A percentile compares a stretch with the other conserved stretches of the same genome.
Conservation (phyloP, 2,329 filamentous ascomycete genomes). For the Epicoccum nigrum region DNA sequence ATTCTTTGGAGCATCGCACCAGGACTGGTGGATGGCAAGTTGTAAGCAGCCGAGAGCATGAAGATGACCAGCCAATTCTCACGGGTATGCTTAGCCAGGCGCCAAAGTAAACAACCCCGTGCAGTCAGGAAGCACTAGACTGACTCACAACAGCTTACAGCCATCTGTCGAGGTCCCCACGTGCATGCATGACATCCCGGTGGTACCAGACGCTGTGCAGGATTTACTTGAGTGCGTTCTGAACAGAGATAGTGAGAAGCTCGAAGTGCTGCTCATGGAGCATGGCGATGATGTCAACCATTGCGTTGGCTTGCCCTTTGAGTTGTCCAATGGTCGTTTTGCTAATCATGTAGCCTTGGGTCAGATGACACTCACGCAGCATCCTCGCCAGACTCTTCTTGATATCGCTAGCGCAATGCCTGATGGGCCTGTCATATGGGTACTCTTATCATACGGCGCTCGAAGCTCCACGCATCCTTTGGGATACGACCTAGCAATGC, state of each 20-base stretch:
- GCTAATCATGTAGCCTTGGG: slow-evolving; percentile 34
- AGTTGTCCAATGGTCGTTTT: slow-evolving; percentile 28
- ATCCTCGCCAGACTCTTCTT: slow-evolving; percentile 38
- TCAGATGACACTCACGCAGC: slow-evolving; percentile 38
- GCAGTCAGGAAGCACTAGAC: no score
- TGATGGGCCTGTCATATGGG: slow-evolving; percentile 33
- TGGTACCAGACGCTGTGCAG: slow-evolving; percentile 26
- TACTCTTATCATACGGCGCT: slow-evolving; percentile 35
- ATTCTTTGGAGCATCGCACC: background rate
- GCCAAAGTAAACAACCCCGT: slow-evolving; percentile 21
- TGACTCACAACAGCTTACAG: slow-evolving; percentile 19
- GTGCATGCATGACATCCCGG: slow-evolving; percentile 21
- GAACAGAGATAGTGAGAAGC: slow-evolving; percentile 29
- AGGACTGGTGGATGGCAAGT: slow-evolving; percentile 19
- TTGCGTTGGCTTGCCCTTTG: slow-evolving; percentile 40
- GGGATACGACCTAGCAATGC: slow-evolving; percentile 41
- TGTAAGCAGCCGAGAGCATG: slow-evolving; percentile 1
- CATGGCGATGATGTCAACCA: slow-evolving; percentile 37
- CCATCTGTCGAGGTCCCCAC: slow-evolving; percentile 15
- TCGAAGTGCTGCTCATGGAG: slow-evolving; percentile 35
- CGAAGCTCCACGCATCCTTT: slow-evolving; percentile 40
- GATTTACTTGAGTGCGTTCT: slow-evolving; percentile 39
- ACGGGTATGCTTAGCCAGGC: slow-evolving; percentile 17
- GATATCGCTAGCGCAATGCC: slow-evolving; percentile 44
- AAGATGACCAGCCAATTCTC: slow-evolving; percentile 16